A percentile compares a stretch with the other conserved stretches of the same genome.
These are phyloP conservation scores for Astragalus membranaceus DNA, from an alignment of 306 rosid genomes.

Conservation along the genomic window DNA sequence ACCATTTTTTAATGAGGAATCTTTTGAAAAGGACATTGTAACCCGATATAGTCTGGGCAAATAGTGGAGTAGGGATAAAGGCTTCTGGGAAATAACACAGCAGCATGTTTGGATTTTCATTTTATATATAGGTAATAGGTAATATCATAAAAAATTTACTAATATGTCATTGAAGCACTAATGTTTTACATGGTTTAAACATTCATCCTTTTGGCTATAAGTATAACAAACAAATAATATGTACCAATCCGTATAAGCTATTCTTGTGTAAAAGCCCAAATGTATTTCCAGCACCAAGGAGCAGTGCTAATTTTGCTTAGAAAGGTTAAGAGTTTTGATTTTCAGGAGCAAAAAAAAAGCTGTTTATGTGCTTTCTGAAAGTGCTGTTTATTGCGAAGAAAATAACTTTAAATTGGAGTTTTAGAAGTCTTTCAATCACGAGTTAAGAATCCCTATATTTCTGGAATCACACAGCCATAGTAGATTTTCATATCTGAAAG, in stretches of 20 bases:
- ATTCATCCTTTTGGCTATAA: background rate
- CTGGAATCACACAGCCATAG: background rate
- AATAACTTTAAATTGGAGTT: background rate
- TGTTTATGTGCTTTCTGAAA: background rate
- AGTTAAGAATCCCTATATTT: background rate
- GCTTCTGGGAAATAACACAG: no score
- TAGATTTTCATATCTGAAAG: slow-evolving; percentile 6
- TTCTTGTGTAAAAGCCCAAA: background rate
- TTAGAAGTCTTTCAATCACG: background rate
- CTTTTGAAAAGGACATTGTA: no score
- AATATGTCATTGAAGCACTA: no score
- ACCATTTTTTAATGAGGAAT: no score
- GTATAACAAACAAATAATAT: background rate
- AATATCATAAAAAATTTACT: no score
- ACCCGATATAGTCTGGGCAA: no score
- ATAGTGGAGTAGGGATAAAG: no score
- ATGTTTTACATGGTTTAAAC: background rate
- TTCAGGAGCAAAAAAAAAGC: background rate
- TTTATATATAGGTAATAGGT: no score
- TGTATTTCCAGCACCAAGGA: background rate
- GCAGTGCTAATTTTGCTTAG: background rate
- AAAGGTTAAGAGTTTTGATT: background rate
- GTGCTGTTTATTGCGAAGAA: no score
- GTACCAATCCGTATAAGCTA: no score
- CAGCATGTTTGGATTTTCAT: no score